Base-by-base conservation (phyloP, 176 grass and related monocot genomes). In the Rhipidocladum racemiflorum region DNA sequence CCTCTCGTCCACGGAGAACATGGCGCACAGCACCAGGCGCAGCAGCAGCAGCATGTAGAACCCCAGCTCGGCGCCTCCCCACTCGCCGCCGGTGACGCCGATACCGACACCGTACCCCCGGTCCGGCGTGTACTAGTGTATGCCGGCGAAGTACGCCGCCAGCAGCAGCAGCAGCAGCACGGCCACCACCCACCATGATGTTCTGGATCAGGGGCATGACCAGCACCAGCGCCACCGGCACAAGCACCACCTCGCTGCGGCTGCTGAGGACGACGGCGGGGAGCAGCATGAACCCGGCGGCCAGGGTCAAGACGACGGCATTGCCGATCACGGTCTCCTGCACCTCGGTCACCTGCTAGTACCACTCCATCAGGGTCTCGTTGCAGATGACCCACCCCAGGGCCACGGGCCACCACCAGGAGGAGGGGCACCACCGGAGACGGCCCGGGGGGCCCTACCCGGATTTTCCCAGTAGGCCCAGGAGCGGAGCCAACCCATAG, bases 351-450 rank as follows among this genome's bases (percentile, higher is more conserved):
- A 66, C 38, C 78, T 77, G 70, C 67, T 83, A 87, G 10, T 95
- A 93, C 63, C 87, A 88, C 16, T 21, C 85, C 51, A 28, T 54
- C 25, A 99, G 51, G 32, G 76, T 69, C 78, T 93, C 83, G 43
- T 84, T 85, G 61, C n/a, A 95, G 83, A 93, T 74, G 67, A 93
- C 80, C 89, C 83, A 86, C 7, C 74, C 61, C 21, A 99, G 73
- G 16, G 79, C 92, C 79, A 83, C 29, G 73, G 16, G 79, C 92
- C 79, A 83, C 29, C 15, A 95, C 85, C n/a, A 99, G 30, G 43
- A 91, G 77, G 40, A 93, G 79, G 29, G 93, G 93, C 74, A 91
- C 83, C 55, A 99, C 65, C 28, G 93, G 93, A 65, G 97, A 99
- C 18, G 97, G 93, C 1, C 91, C 91, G 9, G n/a, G 72, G 48